Percentiles rank a stretch among this genome's conserved stretches.
Evolutionary conservation across 495 filamentous ascomycete genomes (phyloP).

Genomic region (Pyronema omphalodes): DNA sequence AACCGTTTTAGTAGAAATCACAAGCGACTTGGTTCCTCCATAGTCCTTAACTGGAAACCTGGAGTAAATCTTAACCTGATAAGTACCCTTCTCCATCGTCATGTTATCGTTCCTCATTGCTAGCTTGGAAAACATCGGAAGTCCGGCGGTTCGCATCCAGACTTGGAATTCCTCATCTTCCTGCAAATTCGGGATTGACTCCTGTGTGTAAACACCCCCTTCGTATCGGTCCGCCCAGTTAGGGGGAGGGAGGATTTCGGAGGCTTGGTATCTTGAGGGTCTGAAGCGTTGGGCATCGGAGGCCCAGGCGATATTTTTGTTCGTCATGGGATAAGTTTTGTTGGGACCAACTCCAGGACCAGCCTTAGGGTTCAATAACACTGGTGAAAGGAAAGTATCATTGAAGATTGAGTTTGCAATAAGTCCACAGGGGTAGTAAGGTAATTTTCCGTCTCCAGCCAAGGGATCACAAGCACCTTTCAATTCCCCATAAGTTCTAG

Average conservation of each 20-base stretch:
- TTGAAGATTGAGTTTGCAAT: conserved; percentile 97
- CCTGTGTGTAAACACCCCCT: conserved; percentile 39
- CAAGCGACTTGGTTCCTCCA: conserved; percentile 76
- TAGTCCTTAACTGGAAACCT: conserved; percentile 65
- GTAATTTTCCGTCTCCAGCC: conserved; percentile 34
- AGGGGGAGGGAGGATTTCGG: conserved; percentile 58
- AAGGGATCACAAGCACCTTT: conserved; percentile 60
- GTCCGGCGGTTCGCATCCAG: conserved; percentile 96
- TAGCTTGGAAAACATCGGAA: conserved; percentile 89
- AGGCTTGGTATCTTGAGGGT: conserved; percentile 40
- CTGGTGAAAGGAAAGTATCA: conserved; percentile 54
- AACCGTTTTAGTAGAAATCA: conserved; percentile 77
- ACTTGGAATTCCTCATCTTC: conserved; percentile 76
- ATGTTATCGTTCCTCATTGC: conserved; percentile 57
- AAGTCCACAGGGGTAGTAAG: conserved; percentile 87
- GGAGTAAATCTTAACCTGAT: conserved; percentile 55
- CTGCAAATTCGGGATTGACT: conserved; percentile 45
- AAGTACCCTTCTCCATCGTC: conserved; percentile 48
- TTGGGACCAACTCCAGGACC: conserved; percentile 25
- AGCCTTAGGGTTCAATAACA: conserved; percentile 19
- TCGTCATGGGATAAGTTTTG: conserved; percentile 48
- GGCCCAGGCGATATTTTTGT: conserved; percentile 65
- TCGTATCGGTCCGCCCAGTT: conserved; percentile 63
- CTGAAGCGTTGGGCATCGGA: conserved; percentile 66
- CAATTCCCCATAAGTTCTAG: conserved; percentile 41